Evolutionary conservation across 257 asterid genomes (phyloP).

Genomic region (Plectranthus barbatus): DNA sequence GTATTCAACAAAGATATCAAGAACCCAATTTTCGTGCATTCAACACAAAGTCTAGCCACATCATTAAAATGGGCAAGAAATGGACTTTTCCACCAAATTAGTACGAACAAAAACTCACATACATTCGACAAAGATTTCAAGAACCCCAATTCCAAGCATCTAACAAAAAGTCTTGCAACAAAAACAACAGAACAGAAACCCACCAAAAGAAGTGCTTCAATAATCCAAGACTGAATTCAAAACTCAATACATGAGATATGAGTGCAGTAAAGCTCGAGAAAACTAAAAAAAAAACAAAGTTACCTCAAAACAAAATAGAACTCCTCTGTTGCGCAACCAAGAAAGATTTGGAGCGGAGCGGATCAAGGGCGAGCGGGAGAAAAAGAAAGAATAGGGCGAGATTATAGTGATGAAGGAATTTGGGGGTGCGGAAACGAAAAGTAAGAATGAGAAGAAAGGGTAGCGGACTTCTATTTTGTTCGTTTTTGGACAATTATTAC

Average conservation of each 20-base stretch:
- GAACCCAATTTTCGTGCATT: background rate
- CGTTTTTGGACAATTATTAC: slow-evolving; percentile 15
- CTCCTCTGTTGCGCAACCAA: background rate
- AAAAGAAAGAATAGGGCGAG: background rate
- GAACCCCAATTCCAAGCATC: background rate
- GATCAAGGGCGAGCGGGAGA: slow-evolving; percentile 16
- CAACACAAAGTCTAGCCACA: background rate
- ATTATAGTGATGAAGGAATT: slow-evolving; percentile 17
- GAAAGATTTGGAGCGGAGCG: slow-evolving; percentile 7
- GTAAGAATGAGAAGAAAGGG: slow-evolving; percentile 14
- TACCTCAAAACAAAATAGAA: slow-evolving; percentile 4
- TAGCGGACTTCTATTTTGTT: slow-evolving; percentile 17
- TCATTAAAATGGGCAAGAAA: background rate
- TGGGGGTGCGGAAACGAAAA: slow-evolving; percentile 10
- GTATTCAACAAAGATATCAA: background rate
- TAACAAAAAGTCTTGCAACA: slow-evolving; percentile 1
- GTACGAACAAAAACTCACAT: background rate
- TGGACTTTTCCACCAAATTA: background rate
- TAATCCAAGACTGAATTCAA: background rate
- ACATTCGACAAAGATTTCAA: background rate
- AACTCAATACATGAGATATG: background rate
- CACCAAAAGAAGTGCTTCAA: background rate
- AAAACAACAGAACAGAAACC: background rate
- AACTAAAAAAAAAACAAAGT: background rate
- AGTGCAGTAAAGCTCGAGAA: background rate